Percentiles rank a stretch among this genome's conserved stretches.
These are phyloP conservation scores for Tubosaeta sp. DNA, from an alignment of 768 basidiomycete species.

Conservation along the genomic window DNA sequence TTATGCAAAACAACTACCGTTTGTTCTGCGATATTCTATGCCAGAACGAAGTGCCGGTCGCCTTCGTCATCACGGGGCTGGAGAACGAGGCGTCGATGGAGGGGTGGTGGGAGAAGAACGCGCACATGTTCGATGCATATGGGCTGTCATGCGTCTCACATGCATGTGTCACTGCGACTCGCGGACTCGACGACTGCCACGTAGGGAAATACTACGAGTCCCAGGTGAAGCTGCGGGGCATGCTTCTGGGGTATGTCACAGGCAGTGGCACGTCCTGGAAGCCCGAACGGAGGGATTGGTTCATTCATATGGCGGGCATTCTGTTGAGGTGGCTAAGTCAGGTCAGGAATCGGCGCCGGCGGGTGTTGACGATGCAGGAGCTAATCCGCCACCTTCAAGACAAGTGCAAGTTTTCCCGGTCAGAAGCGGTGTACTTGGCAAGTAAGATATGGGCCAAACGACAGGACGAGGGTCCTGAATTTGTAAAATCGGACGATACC, in stretches of 20 bases:
- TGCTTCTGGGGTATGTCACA: conserved; percentile 19
- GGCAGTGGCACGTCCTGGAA: conserved; percentile 15
- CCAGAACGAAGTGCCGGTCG: conserved; percentile 29
- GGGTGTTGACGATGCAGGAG: conserved; percentile 15
- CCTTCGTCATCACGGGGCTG: conserved; percentile 29
- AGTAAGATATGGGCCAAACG: conserved; percentile 22
- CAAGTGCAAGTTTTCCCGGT: conserved; percentile 18
- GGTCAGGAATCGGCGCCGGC: conserved; percentile 8
- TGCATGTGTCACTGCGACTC: conserved; percentile 37
- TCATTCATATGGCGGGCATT: conserved; percentile 20
- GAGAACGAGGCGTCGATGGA: conserved; percentile 33
- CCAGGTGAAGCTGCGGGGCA: conserved; percentile 19
- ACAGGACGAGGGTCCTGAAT: conserved; percentile 15
- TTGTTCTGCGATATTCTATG: conserved; percentile 30
- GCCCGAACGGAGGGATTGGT: conserved; percentile 22
- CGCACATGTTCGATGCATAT: conserved; percentile 26
- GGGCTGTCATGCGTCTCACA: conserved; percentile 27
- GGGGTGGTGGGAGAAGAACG: conserved; percentile 33
- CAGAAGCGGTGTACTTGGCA: conserved; percentile 22
- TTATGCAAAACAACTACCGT: conserved; percentile 29
- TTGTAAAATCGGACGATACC: conserved; percentile 19
- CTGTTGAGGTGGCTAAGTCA: conserved; percentile 19
- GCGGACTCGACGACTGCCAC: conserved; percentile 22
- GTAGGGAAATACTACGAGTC: conserved; percentile 33
- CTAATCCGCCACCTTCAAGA: conserved; percentile 21